Evolutionary conservation across 2,329 filamentous ascomycete species (phyloP).

Genomic region (Aspergillus fijiensis): DNA sequence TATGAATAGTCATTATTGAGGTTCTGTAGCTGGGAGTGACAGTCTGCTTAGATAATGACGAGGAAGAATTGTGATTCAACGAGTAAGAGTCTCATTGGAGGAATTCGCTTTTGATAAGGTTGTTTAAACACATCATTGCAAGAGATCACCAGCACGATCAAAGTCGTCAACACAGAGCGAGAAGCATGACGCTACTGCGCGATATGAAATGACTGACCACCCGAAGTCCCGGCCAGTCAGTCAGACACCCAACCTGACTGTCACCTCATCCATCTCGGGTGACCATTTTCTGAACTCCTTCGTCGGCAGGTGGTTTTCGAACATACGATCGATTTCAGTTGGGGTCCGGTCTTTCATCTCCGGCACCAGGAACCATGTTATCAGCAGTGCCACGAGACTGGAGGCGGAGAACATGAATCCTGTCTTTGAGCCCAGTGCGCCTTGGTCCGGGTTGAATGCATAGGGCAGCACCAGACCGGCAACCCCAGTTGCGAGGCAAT

Average conservation of each 20-base stretch:
- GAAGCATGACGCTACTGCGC: no score
- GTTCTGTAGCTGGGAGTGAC: no score
- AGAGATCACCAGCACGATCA: no score
- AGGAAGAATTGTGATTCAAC: no score
- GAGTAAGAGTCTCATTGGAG: no score
- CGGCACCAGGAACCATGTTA: conserved; percentile 51
- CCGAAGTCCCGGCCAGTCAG: neutral
- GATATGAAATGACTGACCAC: neutral
- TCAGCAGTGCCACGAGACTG: conserved; percentile 29
- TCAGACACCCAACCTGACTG: neutral
- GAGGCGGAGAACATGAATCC: conserved; percentile 43
- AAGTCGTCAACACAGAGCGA: no score
- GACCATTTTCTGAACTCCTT: conserved; percentile 28
- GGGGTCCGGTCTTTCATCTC: conserved; percentile 54
- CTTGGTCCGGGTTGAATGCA: conserved; percentile 51
- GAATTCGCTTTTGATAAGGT: no score
- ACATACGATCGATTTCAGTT: conserved; percentile 50
- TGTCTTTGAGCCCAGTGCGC: conserved; percentile 42
- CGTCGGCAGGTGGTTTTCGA: conserved; percentile 25
- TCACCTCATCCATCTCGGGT: neutral
- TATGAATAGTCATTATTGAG: no score
- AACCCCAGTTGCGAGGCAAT: conserved; percentile 42
- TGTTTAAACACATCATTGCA: no score
- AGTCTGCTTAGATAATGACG: no score
- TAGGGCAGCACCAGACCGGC: conserved; percentile 53